These are phyloP conservation scores for Cladorrhinum sp. DNA, from an alignment of 2,329 filamentous ascomycete genomes.

Conservation along the genomic window DNA sequence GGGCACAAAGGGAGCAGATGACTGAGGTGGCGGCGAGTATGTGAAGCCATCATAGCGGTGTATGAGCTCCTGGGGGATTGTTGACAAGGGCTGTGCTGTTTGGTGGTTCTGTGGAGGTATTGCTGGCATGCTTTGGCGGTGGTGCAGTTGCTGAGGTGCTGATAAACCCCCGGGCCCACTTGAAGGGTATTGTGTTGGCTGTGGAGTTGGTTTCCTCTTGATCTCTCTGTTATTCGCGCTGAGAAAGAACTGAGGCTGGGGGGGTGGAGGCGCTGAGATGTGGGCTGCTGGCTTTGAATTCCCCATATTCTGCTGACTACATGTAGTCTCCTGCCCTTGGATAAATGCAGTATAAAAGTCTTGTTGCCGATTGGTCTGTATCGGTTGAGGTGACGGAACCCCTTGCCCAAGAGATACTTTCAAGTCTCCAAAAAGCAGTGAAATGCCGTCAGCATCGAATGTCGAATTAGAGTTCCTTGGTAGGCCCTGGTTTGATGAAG, in stretches of 20 bases:
- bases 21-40: background rate
- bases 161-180: background rate
- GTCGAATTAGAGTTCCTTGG: background rate
- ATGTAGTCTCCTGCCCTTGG: background rate
- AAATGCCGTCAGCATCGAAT: background rate
- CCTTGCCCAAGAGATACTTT: background rate
- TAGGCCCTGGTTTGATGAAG: background rate
- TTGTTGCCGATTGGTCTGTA: background rate
- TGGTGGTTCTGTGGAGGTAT: background rate
- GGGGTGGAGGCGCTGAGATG: background rate
- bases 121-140: background rate
- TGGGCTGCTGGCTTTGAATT: background rate
- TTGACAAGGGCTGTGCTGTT: background rate
- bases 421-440: background rate
- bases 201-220: background rate
- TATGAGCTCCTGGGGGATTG: background rate
- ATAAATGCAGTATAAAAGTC: background rate
- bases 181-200: background rate
- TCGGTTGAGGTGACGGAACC: background rate
- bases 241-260: background rate
- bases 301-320: background rate
- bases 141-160: background rate
- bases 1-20: background rate
- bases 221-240: background rate
- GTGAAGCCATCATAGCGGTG: background rate